Evolutionary conservation across 345 rosid genomes (phyloP).

Genomic region (Eucalyptus microcorys): DNA sequence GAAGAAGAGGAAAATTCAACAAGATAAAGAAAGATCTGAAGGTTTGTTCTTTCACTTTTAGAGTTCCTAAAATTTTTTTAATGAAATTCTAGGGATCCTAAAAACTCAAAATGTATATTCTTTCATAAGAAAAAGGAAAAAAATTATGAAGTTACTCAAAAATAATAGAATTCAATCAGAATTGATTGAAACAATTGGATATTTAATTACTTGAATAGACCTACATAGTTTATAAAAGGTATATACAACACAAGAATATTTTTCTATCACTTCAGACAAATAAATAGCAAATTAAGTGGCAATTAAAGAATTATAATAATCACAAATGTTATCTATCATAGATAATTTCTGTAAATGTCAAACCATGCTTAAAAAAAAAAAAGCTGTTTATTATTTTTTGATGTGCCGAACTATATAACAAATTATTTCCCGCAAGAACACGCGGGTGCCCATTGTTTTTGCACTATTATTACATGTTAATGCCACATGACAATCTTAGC

Average conservation of each 20-base stretch:
- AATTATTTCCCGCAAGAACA: no score
- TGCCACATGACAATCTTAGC: background rate
- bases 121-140: no score
- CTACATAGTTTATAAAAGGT: background rate
- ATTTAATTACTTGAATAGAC: background rate
- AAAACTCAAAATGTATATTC: no score
- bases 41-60: background rate
- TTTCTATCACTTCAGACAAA: background rate
- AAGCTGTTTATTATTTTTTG: background rate
- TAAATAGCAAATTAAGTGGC: background rate
- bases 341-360: background rate
- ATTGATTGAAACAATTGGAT: background rate
- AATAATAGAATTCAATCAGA: no score
- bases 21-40: background rate
- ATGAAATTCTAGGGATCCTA: background rate
- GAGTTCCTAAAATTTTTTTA: background rate
- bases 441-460: background rate
- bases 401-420: background rate
- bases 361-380: background rate
- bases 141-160: background rate
- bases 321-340: background rate
- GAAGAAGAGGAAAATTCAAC: background rate
- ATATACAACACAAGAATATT: background rate
- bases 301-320: no score
- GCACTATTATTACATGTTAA: background rate